Evolutionary conservation across 345 rosid genomes (phyloP).

Genomic region (Diplotaxis tenuifolia): DNA sequence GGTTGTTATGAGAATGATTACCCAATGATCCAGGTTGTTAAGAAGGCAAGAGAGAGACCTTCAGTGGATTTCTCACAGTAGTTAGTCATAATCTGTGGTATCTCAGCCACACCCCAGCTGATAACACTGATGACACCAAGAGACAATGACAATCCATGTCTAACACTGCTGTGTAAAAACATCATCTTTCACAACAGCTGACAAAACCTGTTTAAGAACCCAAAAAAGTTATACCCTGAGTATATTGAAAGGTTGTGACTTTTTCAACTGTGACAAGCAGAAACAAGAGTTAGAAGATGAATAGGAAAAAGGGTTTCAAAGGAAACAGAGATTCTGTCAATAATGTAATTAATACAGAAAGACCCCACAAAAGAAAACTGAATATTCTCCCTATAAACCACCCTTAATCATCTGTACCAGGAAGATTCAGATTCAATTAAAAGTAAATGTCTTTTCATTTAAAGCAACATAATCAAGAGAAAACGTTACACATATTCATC

Average conservation of each 20-base stretch:
- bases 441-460: neutral
- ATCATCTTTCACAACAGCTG: slow-evolving; percentile 11
- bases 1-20: slow-evolving; percentile 15
- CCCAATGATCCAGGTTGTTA: slow-evolving; percentile 84
- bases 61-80: slow-evolving; percentile 64
- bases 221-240: neutral
- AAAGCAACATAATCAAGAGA: neutral
- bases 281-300: neutral
- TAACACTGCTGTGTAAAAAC: slow-evolving; percentile 40
- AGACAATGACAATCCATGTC: slow-evolving; percentile 48
- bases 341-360: neutral
- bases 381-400: slow-evolving; percentile 15
- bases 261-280: neutral
- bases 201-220: slow-evolving; percentile 15
- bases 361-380: slow-evolving; percentile 16
- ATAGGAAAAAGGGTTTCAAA: neutral
- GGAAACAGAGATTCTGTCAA: neutral
- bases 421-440: slow-evolving; percentile 14
- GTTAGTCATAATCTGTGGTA: slow-evolving; percentile 80
- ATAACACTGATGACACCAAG: slow-evolving; percentile 68
- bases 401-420: neutral
- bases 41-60: slow-evolving; percentile 76
- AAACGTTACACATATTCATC: slow-evolving; percentile 24
- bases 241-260: neutral
- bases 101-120: slow-evolving; percentile 81